Percentiles rank a stretch among this genome's conserved stretches.
These are phyloP conservation scores for Escovopsis weberi DNA, from an alignment of 2,329 filamentous ascomycete species.

Conservation along the genomic window DNA sequence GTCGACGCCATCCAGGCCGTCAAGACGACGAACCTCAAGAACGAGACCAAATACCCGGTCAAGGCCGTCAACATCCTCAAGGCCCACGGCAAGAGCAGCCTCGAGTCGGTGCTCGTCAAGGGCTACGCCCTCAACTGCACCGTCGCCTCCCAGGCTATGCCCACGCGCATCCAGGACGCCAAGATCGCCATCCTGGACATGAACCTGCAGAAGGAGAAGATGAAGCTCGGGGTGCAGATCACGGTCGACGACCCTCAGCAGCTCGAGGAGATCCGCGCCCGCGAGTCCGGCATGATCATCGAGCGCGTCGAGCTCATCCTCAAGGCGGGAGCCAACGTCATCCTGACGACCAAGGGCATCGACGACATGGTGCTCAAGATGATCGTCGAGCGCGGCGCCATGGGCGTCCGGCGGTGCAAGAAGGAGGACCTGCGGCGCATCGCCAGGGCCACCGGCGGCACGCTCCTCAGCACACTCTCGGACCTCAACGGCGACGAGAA, in stretches of 20 bases:
- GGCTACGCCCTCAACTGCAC: conserved; percentile 98
- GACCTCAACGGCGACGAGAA: conserved; percentile 96
- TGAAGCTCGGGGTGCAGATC: conserved; percentile 98
- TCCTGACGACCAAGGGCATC: conserved; percentile 96
- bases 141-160: conserved; percentile 96
- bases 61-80: conserved; percentile 99
- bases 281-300: conserved; percentile 84
- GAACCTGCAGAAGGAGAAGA: conserved; percentile 96
- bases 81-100: conserved; percentile 84
- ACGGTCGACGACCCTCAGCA: conserved; percentile 96
- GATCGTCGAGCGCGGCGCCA: conserved; percentile 87
- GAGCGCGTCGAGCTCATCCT: conserved; percentile 95
- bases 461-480: conserved; percentile 80
- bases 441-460: conserved; percentile 89
- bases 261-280: conserved; percentile 88
- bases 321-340: conserved; percentile 90
- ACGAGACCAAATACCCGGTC: conserved; percentile 90
- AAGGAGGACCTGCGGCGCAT: conserved; percentile 96
- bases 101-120: conserved; percentile 82
- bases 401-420: conserved; percentile 93
- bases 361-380: conserved; percentile 90
- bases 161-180: conserved; percentile 76
- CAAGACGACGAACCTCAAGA: conserved; percentile 80
- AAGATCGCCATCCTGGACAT: conserved; percentile 97
- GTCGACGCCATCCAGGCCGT: conserved; percentile 94